phyloP scores from a whole-genome alignment of 2,329 filamentous ascomycete genomes.

The Xylaria sp. region DNA sequence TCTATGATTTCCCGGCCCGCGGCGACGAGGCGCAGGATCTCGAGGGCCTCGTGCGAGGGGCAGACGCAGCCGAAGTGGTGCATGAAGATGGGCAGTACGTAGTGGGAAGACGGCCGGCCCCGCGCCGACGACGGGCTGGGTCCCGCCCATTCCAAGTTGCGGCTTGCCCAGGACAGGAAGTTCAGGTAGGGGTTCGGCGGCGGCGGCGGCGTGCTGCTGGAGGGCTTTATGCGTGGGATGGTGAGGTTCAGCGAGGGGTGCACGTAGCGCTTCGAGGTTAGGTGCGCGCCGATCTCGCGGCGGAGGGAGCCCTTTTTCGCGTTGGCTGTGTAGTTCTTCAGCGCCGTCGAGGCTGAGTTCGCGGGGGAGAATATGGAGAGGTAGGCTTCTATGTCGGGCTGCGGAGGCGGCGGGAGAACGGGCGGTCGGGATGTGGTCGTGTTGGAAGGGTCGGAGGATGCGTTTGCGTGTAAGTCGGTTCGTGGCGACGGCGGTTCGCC shows the following conservation, averaged over 20 bases:
- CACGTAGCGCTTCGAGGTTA: conserved; percentile 64
- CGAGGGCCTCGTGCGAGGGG: conserved; percentile 73
- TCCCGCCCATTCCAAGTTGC: conserved; percentile 73
- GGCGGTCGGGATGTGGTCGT: neutral
- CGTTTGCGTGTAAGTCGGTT: neutral
- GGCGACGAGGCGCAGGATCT: conserved; percentile 67
- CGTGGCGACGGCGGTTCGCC: conserved; percentile 23
- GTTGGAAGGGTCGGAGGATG: neutral
- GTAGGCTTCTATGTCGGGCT: conserved; percentile 73
- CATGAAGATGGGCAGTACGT: conserved; percentile 77
- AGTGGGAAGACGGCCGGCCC: conserved; percentile 65
- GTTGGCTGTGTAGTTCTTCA: conserved; percentile 66
- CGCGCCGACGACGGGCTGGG: conserved; percentile 64
- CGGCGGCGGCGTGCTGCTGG: conserved; percentile 19
- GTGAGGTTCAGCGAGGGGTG: conserved; percentile 59
- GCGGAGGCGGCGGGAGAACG: conserved; percentile 60
- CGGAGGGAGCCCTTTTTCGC: conserved; percentile 70
- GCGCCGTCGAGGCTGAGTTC: conserved; percentile 68
- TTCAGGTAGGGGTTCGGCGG: conserved; percentile 73
- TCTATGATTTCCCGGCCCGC: conserved; percentile 68
- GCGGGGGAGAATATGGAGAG: conserved; percentile 71
- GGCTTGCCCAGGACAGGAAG: conserved; percentile 74
- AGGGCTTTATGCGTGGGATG: conserved; percentile 46
- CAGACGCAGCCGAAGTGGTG: conserved; percentile 82
- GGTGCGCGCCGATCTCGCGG: conserved; percentile 64